Evolutionary conservation across 768 basidiomycete species (phyloP), one percentile per base, ranked within the genome.

Genomic region (Cubamyces sp.): DNA sequence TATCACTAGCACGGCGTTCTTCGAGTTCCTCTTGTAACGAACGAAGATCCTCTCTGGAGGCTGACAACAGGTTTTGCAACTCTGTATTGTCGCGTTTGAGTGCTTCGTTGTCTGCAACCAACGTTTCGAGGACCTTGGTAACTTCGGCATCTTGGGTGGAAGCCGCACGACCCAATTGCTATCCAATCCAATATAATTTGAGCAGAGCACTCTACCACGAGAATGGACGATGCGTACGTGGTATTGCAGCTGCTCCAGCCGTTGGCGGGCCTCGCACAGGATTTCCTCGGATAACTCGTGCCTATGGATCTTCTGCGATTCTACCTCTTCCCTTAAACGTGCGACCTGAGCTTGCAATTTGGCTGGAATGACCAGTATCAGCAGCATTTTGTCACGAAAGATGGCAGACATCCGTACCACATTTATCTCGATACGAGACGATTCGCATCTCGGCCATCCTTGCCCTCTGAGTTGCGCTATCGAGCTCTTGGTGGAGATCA

Each of bases 61-160:
- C 90, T 2, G 83, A 74, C 7, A 98, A 78, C 9, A 94, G 74
- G 49, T 82, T 82, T 60, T 91, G 88, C 50, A 96, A 75, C 69
- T 96, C 92, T 7, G 83, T 81, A 61, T 91, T 93, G 68, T 94
- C 92, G 19, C 84, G 86, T 73, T 91, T 92, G 54, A 96, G 76
- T 25, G 81, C 80, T 66, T 95, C 91, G 68, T 94, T 96, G 68
- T 92, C 91, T 37, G 87, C 84, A 8, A 95, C 93, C 30, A 96
- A 79, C n/a, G 88, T 86, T 71, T 94, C 92, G 15, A 97, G 76
- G 14, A 94, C 86, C 56, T 80, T 77, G 37, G 81, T 85, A 18
- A 92, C 75, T 68, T 91, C 89, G 16, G 81, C 73, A 55, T 87
- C 80, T 50, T 86, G 85, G 12, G 69, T 65, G 19, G 67, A 57